Percentiles rank a stretch among this genome's conserved stretches.
These are phyloP conservation scores for Phytophthora litchii DNA, from an alignment of 352 stramenopile genomes.

Conservation along the genomic window DNA sequence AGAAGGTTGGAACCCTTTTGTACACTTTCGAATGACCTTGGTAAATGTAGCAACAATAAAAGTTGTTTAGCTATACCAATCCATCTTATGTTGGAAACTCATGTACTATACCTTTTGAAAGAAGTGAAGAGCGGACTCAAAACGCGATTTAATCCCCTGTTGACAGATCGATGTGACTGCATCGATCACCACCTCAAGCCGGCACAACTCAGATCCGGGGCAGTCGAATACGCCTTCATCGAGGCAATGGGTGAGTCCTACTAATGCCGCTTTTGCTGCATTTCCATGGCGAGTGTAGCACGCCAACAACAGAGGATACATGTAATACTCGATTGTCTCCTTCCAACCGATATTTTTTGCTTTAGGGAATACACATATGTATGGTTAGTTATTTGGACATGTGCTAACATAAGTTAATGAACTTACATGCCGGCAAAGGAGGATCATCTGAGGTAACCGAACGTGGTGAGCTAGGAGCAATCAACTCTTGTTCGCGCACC, in stretches of 20 bases:
- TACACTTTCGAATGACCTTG: constrained; percentile 61
- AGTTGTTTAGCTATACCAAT: too few relatives aligned
- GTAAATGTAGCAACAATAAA: background rate
- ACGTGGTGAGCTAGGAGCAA: constrained; percentile 6
- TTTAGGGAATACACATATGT: constrained; percentile 11
- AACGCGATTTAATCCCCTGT: constrained; percentile 78
- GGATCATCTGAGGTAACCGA: background rate
- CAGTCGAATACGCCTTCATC: constrained; percentile 65
- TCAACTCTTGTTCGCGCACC: constrained; percentile 31
- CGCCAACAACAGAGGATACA: constrained; percentile 77
- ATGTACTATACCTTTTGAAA: constrained; percentile 60
- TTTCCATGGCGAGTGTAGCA: constrained; percentile 80
- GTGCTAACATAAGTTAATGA: background rate
- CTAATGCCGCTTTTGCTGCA: constrained; percentile 55
- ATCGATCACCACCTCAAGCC: constrained; percentile 63
- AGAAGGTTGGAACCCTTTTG: constrained; percentile 38
- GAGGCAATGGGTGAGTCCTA: constrained; percentile 60
- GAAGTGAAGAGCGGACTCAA: constrained; percentile 61
- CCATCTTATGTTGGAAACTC: background rate
- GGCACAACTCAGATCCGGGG: constrained; percentile 38
- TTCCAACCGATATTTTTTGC: constrained; percentile 27
- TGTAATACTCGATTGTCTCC: constrained; percentile 65
- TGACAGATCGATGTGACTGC: constrained; percentile 75
- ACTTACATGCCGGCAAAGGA: constrained; percentile 12
- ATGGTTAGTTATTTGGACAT: background rate